Conservation (phyloP, 1,284 basidiomycete species). For the Ceratobasidium sp. region DNA sequence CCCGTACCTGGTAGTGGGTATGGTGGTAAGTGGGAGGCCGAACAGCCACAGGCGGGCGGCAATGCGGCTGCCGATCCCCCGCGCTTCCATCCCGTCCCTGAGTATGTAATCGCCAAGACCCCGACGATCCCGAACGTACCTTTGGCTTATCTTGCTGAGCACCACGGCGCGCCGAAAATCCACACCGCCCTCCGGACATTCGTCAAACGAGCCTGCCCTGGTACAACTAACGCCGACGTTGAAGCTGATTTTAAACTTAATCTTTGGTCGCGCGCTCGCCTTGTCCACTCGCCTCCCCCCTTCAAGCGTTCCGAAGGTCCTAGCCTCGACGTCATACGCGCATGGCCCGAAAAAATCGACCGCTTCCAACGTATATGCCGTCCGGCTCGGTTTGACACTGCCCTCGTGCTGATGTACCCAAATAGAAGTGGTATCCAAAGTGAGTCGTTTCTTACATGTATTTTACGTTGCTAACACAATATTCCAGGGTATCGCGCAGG, state of each 20-base stretch:
- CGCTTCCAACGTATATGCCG: background rate
- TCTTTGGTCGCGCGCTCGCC: background rate
- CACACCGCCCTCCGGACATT: background rate
- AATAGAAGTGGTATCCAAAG: background rate
- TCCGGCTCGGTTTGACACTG: conserved; percentile 10
- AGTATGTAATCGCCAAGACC: background rate
- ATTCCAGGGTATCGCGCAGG: background rate
- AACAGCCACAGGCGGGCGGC: too few species aligned
- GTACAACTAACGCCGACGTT: background rate
- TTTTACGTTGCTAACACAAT: too few species aligned
- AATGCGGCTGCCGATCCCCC: too few species aligned
- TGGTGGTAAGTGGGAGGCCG: too few species aligned
- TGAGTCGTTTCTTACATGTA: background rate
- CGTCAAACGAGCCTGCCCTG: background rate
- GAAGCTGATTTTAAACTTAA: background rate
- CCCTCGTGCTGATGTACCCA: background rate
- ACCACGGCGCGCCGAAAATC: background rate
- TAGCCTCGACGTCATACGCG: conserved; percentile 3
- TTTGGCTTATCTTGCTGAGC: background rate
- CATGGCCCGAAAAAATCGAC: conserved; percentile 13
- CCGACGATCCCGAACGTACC: background rate
- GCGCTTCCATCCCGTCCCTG: conserved; percentile 15
- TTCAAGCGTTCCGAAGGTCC: conserved; percentile 16
- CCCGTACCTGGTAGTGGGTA: too few species aligned
- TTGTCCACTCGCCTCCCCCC: background rate